Evolutionary conservation across 139 green algal species (phyloP), one percentile per base, ranked within the genome.

Genomic region (Haematococcus lacustris): DNA sequence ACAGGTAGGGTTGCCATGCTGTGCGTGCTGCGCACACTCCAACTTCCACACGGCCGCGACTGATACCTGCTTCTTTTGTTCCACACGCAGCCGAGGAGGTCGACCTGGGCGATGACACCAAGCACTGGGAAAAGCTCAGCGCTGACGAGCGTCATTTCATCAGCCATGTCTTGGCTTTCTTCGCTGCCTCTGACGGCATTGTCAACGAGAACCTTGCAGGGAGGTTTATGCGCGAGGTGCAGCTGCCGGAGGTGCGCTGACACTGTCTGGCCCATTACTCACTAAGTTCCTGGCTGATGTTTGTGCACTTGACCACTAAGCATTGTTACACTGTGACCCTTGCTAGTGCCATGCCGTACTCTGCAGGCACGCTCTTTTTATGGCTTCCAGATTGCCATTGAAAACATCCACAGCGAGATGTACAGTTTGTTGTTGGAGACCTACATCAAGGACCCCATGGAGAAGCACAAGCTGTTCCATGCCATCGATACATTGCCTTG

Each of bases 321-420:
- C n/a, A n/a, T n/a, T n/a, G n/a, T n/a, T n/a, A n/a, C n/a, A n/a
- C n/a, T n/a, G n/a, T n/a, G n/a, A n/a, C n/a, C n/a, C n/a, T n/a
- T n/a, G n/a, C n/a, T n/a, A n/a, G n/a, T 68, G 61, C 63, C 23
- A 35, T 33, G 30, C 30, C 32, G 5, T 71, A 5, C 7, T 35
- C 60, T 62, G 64, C 85, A 96, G 92, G 96, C 96, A 6, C 86
- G 96, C 1, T 91, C 94, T 1, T 99, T 99, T 74, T 99, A 99
- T 70, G 93, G 93, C 51, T 99, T 99, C 86, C 96, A 99, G 78
- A 97, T 98, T 33, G 93, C 94, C 51, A 99, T 99, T 71, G 96
- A 99, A 84, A 99, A 99, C 84, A 98, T 99, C 68, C 96, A 99
- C 84, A 93, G 84, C 88, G 96, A 99, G 88, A 99, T 98, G 96